These are phyloP conservation scores for Macrocystidia cucumis DNA, from an alignment of 1,284 basidiomycete species.

Conservation along the genomic window DNA sequence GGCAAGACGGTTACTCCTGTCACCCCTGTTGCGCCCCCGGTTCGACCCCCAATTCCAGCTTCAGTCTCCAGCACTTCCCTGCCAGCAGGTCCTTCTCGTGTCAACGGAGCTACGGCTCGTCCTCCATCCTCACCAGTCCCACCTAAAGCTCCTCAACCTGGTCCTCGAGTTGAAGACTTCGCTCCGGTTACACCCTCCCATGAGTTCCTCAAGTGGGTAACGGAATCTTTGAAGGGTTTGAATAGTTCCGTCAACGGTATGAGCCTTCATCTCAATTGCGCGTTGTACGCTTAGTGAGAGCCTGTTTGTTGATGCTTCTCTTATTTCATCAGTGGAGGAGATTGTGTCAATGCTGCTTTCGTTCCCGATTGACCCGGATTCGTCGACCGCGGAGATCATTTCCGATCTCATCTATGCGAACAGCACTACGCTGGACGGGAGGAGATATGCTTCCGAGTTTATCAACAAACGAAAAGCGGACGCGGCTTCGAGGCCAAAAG, in stretches of 20 bases:
- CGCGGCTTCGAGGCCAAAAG: constrained; percentile 43
- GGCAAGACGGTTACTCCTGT: constrained; percentile 49
- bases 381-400: constrained; percentile 80
- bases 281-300: not conserved
- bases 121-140: constrained; percentile 21
- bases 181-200: constrained; percentile 64
- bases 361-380: constrained; percentile 85
- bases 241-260: constrained; percentile 75
- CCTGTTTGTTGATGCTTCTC: constrained; percentile 9
- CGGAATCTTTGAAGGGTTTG: constrained; percentile 82
- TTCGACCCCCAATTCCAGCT: constrained; percentile 16
- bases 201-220: constrained; percentile 92
- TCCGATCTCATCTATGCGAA: constrained; percentile 91
- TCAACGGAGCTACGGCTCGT: constrained; percentile 29
- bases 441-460: constrained; percentile 91
- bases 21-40: constrained; percentile 27
- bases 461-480: constrained; percentile 82
- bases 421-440: constrained; percentile 90
- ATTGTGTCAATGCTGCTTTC: constrained; percentile 87
- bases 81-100: constrained; percentile 20
- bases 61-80: constrained; percentile 15
- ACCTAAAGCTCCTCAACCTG: constrained; percentile 29
- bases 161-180: constrained; percentile 49
- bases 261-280: constrained; percentile 16
- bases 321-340: constrained; percentile 68